Percentiles rank a stretch among this genome's conserved stretches.
These are phyloP conservation scores for Melampsora americana DNA, from an alignment of 1,284 basidiomycete genomes.

Conservation along the genomic window DNA sequence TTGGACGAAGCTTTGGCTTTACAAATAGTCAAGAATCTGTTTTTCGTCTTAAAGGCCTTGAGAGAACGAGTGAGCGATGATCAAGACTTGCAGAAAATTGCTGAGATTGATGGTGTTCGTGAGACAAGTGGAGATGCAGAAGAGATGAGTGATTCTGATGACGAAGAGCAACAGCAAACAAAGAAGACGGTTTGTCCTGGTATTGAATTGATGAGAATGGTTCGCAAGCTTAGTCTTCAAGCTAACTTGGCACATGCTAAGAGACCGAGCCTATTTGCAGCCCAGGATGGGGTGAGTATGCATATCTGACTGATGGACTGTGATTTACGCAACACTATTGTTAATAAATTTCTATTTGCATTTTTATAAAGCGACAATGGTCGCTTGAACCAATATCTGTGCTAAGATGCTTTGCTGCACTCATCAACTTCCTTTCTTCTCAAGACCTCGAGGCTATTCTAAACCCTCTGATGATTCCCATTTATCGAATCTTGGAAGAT, in stretches of 20 bases:
- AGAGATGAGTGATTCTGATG: conserved; percentile 52
- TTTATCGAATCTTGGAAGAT: conserved; percentile 82
- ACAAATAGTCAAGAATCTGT: conserved; percentile 89
- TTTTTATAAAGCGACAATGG: conserved; percentile 64
- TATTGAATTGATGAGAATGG: conserved; percentile 61
- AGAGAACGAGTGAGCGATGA: conserved; percentile 5
- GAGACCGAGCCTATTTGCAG: conserved; percentile 53
- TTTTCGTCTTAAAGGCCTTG: conserved; percentile 72
- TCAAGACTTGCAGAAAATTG: not conserved
- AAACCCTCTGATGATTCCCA: conserved; percentile 76
- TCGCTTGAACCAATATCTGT: conserved; percentile 72
- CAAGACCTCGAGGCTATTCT: conserved; percentile 66
- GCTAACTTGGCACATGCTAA: conserved; percentile 68
- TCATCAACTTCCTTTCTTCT: conserved; percentile 68
- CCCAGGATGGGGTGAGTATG: conserved; percentile 58
- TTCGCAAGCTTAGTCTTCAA: conserved; percentile 59
- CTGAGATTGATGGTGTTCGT: conserved; percentile 9
- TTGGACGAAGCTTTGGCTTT: conserved; percentile 73
- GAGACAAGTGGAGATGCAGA: conserved; percentile 51
- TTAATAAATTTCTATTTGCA: not conserved
- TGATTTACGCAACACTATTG: conserved; percentile 23
- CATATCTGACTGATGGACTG: conserved; percentile 17
- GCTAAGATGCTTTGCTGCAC: conserved; percentile 90
- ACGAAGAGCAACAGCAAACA: conserved; percentile 50
- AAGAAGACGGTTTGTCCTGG: conserved; percentile 46